phyloP scores from a whole-genome alignment of 805 yeast genomes.

The Saccharomycopsis fibuligera region DNA sequence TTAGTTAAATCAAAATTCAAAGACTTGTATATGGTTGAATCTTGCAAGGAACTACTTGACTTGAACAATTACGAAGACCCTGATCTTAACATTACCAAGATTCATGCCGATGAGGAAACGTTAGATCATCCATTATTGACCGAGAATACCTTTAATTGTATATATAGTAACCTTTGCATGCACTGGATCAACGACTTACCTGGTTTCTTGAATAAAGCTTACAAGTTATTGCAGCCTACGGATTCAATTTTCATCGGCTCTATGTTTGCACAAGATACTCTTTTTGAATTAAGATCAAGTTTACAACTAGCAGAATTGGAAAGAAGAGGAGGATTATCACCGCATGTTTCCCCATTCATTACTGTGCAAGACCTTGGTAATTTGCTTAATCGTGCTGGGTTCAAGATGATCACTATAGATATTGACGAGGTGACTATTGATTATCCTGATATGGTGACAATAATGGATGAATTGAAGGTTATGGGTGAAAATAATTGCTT shows the following conservation, averaged over 20 bases:
- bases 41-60: constrained; percentile 45
- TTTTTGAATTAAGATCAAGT: constrained; percentile 76
- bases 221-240: constrained; percentile 51
- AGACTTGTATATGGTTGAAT: constrained; percentile 60
- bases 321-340: constrained; percentile 70
- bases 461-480: constrained; percentile 63
- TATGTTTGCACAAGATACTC: constrained; percentile 77
- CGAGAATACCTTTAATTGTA: constrained; percentile 53
- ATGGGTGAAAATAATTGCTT: constrained; percentile 86
- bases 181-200: constrained; percentile 92
- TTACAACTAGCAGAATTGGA: constrained; percentile 80
- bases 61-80: constrained; percentile 39
- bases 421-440: constrained; percentile 77
- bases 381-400: constrained; percentile 67
- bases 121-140: constrained; percentile 38
- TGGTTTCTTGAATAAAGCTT: constrained; percentile 46
- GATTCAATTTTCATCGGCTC: constrained; percentile 81
- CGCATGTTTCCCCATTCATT: constrained; percentile 76
- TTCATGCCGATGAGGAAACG: constrained; percentile 63
- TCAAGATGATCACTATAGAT: constrained; percentile 74
- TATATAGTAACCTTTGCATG: constrained; percentile 62
- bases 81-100: constrained; percentile 40
- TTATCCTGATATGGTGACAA: constrained; percentile 62
- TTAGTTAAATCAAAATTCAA: constrained; percentile 47
- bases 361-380: constrained; percentile 72